Evolutionary conservation across 352 stramenopile species (phyloP), one percentile per base, ranked within the genome.

Genomic region (Pythium phragmiticola): DNA sequence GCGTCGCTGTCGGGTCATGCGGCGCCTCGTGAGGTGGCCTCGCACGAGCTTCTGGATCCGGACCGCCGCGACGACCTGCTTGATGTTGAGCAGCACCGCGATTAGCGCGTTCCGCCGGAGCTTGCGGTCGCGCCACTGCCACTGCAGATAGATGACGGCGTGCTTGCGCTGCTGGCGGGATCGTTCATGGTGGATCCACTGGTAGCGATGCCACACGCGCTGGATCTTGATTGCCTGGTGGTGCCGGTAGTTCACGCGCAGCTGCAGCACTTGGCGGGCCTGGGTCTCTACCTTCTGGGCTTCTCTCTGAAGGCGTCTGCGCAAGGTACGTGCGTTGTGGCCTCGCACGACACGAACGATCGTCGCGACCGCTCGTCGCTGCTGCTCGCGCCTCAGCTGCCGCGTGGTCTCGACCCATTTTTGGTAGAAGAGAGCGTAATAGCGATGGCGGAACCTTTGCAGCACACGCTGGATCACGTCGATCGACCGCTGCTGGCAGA

Each of bases 151-250:
- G 17, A 47, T 11, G 4, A 75, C 70, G 11, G 76, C 74, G 19
- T 61, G 16, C 43, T 71, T 72, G 23, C 67, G 63, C 16, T 66
- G 55, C 62, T 72, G 53, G 5, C 74, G 74, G 43, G 46, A 55
- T 60, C 7, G 33, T 37, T 39, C 45, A 13, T 8, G 60, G 13
- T 60, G 51, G 17, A 21, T 45, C 19, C 73, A 75, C 34, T 72
- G 56, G 51, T 65, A 81, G 2, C 70, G 69, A 6, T 73, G 65
- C 80, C 78, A 89, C 4, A 60, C 65, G 54, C 80, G 73, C 45
- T 89, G 80, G 23, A 89, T 66, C 43, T 76, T 82, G 14, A 63
- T n/a, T 5, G 73, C 75, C 30, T 88, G 78, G 30, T 73, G 73
- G 0, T 64, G 55, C 11, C 80, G 75, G 43, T 82, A 88, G 46